Conservation (phyloP, 108 stramenopile genomes). For the Mayamaea pseudoterrestris region DNA sequence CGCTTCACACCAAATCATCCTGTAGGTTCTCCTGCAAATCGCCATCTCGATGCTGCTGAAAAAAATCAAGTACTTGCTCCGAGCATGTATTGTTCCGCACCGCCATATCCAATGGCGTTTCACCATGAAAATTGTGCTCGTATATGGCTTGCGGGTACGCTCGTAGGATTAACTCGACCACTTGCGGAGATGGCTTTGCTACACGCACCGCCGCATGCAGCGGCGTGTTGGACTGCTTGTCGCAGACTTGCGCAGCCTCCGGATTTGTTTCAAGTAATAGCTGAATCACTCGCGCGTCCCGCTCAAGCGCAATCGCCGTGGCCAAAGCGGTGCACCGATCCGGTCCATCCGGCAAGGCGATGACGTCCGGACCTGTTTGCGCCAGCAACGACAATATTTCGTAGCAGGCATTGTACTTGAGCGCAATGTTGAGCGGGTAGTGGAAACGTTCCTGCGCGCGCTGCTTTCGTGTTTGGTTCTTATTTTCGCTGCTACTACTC, state of each 20-base stretch:
- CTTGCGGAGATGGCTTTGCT: neutral
- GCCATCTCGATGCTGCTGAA: too few relatives aligned
- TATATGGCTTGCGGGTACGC: slow-evolving; percentile 21
- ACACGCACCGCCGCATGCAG: slow-evolving; percentile 22
- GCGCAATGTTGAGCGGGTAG: slow-evolving; percentile 30
- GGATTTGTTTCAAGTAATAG: slow-evolving; percentile 22
- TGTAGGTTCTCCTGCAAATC: too few relatives aligned
- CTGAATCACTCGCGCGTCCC: slow-evolving; percentile 5
- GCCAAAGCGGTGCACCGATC: slow-evolving; percentile 16
- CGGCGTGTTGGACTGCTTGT: slow-evolving; percentile 25
- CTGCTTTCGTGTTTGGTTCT: neutral
- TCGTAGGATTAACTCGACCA: slow-evolving; percentile 10
- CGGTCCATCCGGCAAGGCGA: slow-evolving; percentile 21
- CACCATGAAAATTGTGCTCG: slow-evolving; percentile 29
- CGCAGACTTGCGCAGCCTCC: slow-evolving; percentile 11
- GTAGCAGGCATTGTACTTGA: slow-evolving; percentile 14
- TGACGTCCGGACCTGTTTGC: slow-evolving; percentile 23
- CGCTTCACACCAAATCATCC: too few relatives aligned
- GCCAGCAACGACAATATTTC: slow-evolving; percentile 23
- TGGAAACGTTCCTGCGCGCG: slow-evolving; percentile 8
- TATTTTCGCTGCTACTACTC: neutral
- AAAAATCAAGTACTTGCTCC: too few relatives aligned
- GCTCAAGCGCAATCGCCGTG: slow-evolving; percentile 13
- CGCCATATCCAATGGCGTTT: slow-evolving; percentile 38
- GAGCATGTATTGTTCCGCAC: slow-evolving; percentile 15